Conservation (phyloP, 129 eudicot genomes). For the Flaveria bidentis region DNA sequence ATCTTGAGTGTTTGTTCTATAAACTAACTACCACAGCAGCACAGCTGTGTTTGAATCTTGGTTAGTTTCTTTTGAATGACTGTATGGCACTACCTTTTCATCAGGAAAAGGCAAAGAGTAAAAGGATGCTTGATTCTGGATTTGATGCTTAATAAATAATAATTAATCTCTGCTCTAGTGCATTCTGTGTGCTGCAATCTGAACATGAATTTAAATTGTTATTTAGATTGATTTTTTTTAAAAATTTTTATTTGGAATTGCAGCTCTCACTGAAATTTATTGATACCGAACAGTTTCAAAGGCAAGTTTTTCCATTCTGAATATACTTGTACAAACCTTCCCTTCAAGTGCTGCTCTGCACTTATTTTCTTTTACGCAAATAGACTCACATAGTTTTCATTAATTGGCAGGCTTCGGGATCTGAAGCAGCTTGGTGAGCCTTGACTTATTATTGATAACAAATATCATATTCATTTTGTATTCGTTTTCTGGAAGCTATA, state of each 20-base stretch:
- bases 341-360: neutral
- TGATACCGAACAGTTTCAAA: constrained; percentile 94
- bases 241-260: constrained; percentile 23
- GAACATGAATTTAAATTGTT: constrained; percentile 15
- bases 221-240: neutral
- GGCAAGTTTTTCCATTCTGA: constrained; percentile 46
- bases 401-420: constrained; percentile 75
- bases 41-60: constrained; percentile 11
- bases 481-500: constrained; percentile 3
- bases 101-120: constrained; percentile 7
- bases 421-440: constrained; percentile 86
- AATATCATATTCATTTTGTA: neutral
- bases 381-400: constrained; percentile 17
- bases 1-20: neutral
- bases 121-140: constrained; percentile 14
- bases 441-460: neutral
- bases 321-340: constrained; percentile 8
- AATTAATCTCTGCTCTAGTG: neutral
- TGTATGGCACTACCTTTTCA: constrained; percentile 1
- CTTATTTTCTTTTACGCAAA: constrained; percentile 11
- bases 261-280: constrained; percentile 85
- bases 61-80: neutral
- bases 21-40: constrained; percentile 6
- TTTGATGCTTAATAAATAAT: constrained; percentile 13
- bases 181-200: constrained; percentile 23